A percentile compares a stretch with the other conserved stretches of the same genome.
These are phyloP conservation scores for Rhodotorula sp. DNA, from an alignment of 1,284 basidiomycete genomes.

Conservation along the genomic window DNA sequence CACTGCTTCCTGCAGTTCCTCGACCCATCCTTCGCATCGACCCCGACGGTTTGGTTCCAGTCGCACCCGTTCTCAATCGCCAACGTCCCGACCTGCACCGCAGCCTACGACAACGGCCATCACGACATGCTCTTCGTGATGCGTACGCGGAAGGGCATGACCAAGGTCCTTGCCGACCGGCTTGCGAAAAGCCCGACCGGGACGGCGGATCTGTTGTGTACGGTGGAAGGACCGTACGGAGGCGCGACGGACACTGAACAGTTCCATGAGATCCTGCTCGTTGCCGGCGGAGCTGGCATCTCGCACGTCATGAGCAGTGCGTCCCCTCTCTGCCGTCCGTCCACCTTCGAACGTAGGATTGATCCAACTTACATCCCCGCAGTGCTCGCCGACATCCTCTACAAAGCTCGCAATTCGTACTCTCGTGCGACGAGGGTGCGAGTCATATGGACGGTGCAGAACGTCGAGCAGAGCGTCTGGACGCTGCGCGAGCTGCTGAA, in stretches of 20 bases:
- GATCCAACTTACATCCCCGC: not conserved
- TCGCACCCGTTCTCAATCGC: conserved; percentile 37
- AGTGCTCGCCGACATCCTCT: conserved; percentile 29
- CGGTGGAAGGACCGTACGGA: conserved; percentile 27
- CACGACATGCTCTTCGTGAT: conserved; percentile 38
- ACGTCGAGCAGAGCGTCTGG: conserved; percentile 33
- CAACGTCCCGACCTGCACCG: conserved; percentile 30
- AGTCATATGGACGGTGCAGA: conserved; percentile 33
- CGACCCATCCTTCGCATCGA: conserved; percentile 20
- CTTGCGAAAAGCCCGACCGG: conserved; percentile 16
- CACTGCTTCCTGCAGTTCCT: conserved; percentile 19
- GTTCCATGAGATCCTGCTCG: conserved; percentile 28
- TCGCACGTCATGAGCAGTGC: conserved; percentile 27
- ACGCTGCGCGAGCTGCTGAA: conserved; percentile 27
- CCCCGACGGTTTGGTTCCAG: conserved; percentile 31
- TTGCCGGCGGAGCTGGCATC: conserved; percentile 35
- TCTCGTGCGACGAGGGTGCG: conserved; percentile 14
- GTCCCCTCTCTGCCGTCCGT: conserved; percentile 2
- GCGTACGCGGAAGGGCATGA: conserved; percentile 31
- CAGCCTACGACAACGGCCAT: conserved; percentile 9
- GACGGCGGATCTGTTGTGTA: conserved; percentile 15
- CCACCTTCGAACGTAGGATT: not conserved
- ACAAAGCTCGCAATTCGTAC: conserved; percentile 23
- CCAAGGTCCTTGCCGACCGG: conserved; percentile 20
- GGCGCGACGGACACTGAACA: conserved; percentile 23